These are phyloP conservation scores for Saturnispora dispora DNA, from an alignment of 805 yeast species.

Conservation along the genomic window DNA sequence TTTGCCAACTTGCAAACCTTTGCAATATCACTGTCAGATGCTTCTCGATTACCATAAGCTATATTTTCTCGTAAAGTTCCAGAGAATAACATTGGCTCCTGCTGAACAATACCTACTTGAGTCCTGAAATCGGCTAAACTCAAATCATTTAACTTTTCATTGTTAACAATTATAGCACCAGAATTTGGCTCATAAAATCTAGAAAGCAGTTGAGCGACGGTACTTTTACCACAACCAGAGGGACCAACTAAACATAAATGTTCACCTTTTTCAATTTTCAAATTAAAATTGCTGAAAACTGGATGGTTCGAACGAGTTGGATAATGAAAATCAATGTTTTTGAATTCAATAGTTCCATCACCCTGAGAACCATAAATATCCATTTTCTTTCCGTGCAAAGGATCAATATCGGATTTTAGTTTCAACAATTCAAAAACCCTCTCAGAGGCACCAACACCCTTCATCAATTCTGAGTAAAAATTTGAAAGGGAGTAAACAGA, in stretches of 20 bases:
- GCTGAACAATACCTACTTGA: slow-evolving; percentile 83
- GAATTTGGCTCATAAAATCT: slow-evolving; percentile 72
- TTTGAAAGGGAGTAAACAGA: slow-evolving; percentile 86
- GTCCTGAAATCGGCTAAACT: slow-evolving; percentile 67
- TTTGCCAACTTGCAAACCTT: slow-evolving; percentile 65
- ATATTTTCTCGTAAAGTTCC: slow-evolving; percentile 82
- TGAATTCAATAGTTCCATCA: slow-evolving; percentile 52
- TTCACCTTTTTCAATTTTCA: slow-evolving; percentile 66
- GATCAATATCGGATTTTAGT: slow-evolving; percentile 60
- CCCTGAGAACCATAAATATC: slow-evolving; percentile 22
- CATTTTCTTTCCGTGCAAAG: slow-evolving; percentile 47
- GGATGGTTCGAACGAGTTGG: slow-evolving; percentile 73
- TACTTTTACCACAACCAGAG: slow-evolving; percentile 94
- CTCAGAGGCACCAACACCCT: slow-evolving; percentile 94
- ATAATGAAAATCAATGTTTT: slow-evolving; percentile 60
- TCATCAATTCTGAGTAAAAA: slow-evolving; percentile 90
- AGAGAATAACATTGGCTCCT: slow-evolving; percentile 82
- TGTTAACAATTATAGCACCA: slow-evolving; percentile 61
- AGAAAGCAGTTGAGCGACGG: slow-evolving; percentile 68
- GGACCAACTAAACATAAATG: slow-evolving; percentile 93
- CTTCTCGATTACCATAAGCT: slow-evolving; percentile 59
- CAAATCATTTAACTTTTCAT: slow-evolving; percentile 49
- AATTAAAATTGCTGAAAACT: slow-evolving; percentile 53
- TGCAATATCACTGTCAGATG: slow-evolving; percentile 49
- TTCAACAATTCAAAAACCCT: slow-evolving; percentile 82